A percentile compares a stretch with the other conserved stretches of the same genome.
These are phyloP conservation scores for Crithidia mellificae DNA, from an alignment of 208 protist species.

Conservation along the genomic window DNA sequence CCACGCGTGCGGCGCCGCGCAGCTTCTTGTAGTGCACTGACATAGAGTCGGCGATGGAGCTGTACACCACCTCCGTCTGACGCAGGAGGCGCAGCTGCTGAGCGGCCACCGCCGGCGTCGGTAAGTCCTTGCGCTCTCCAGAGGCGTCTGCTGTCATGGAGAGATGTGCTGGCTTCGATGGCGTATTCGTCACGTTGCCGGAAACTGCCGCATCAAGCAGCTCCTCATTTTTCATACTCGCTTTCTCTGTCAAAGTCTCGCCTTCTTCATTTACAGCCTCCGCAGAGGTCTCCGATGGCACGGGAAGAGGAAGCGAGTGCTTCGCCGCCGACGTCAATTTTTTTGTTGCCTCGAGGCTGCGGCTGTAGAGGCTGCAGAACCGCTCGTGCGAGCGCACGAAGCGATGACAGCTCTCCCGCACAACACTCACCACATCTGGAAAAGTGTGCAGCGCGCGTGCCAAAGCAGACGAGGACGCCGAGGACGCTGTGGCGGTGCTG, in stretches of 20 bases:
- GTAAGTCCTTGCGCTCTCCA: background rate
- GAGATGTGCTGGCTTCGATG: background rate
- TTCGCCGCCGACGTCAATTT: too few species aligned
- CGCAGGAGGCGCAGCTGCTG: conserved; percentile 22
- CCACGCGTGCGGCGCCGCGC: conserved; percentile 32
- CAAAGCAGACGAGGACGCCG: background rate
- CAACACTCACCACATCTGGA: conserved; percentile 44
- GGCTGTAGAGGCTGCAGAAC: conserved; percentile 15
- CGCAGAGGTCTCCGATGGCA: too few species aligned
- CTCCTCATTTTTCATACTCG: too few species aligned
- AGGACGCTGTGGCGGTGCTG: background rate
- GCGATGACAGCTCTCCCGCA: conserved; percentile 53
- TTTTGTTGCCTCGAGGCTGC: conserved; percentile 12
- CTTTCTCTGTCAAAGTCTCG: too few species aligned
- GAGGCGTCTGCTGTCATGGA: background rate
- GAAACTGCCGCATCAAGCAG: too few species aligned
- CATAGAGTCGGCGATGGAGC: conserved; percentile 54
- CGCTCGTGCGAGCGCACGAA: conserved; percentile 41
- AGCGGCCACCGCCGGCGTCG: conserved; percentile 5
- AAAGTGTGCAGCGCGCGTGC: conserved; percentile 28
- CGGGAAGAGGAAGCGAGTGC: too few species aligned
- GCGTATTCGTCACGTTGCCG: background rate
- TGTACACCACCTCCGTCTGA: conserved; percentile 41
- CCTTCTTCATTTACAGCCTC: too few species aligned
- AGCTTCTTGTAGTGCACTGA: conserved; percentile 66